Evolutionary conservation across 192 early-diverging fungal species (phyloP).

Genomic region (Borealophlyctis nickersoniae): DNA sequence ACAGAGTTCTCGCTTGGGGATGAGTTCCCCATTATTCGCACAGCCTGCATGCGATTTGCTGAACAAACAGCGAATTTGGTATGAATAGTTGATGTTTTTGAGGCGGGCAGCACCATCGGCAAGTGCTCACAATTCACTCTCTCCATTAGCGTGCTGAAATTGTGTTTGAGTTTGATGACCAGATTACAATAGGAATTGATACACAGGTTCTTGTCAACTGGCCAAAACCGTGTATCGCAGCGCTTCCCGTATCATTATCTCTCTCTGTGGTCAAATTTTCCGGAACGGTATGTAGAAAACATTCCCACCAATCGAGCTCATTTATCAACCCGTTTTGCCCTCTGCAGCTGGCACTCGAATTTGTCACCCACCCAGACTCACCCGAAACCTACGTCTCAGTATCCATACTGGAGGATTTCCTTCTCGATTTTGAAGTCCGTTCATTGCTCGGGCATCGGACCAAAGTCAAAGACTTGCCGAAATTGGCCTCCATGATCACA

Average conservation of each 20-base stretch:
- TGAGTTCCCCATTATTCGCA: constrained; percentile 49
- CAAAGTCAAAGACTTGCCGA: constrained; percentile 95
- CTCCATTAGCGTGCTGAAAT: constrained; percentile 79
- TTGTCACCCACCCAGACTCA: constrained; percentile 49
- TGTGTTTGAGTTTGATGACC: constrained; percentile 84
- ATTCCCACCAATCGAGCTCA: not conserved
- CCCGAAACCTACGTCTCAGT: constrained; percentile 44
- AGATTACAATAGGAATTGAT: constrained; percentile 89
- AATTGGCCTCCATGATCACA: constrained; percentile 82
- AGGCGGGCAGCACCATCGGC: too few species aligned
- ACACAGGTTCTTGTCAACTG: constrained; percentile 93
- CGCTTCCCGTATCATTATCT: constrained; percentile 84
- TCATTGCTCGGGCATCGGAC: constrained; percentile 92
- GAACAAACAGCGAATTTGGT: constrained; percentile 46
- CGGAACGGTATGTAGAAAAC: constrained; percentile 72
- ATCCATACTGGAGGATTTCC: constrained; percentile 49
- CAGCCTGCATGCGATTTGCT: constrained; percentile 36
- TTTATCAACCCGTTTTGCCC: too few species aligned
- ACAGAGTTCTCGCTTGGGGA: constrained; percentile 61
- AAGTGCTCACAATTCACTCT: constrained; percentile 19
- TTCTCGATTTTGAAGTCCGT: constrained; percentile 80
- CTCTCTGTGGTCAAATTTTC: constrained; percentile 85
- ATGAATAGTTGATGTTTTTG: constrained; percentile 16
- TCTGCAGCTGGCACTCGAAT: constrained; percentile 52
- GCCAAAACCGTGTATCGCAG: constrained; percentile 85